These are phyloP conservation scores for Colletotrichum destructivum DNA, from an alignment of 2,329 filamentous ascomycete genomes.

Conservation along the genomic window DNA sequence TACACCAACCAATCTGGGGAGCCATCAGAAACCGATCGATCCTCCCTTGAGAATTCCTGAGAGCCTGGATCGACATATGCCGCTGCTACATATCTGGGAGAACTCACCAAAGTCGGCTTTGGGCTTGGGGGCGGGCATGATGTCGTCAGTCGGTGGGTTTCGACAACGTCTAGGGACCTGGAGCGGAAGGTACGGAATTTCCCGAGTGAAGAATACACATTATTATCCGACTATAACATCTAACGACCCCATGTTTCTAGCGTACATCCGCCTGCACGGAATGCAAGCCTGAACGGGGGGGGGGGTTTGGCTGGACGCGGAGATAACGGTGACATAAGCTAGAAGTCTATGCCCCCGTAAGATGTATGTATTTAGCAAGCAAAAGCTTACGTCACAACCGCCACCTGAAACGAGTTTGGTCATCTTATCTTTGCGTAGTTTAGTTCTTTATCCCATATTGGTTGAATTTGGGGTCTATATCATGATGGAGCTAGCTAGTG, in stretches of 20 bases:
- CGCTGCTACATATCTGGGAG: neutral
- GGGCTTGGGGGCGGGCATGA: neutral
- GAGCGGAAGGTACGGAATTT: neutral
- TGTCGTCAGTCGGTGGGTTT: neutral
- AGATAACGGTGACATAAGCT: neutral
- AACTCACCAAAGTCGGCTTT: neutral
- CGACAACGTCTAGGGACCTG: neutral
- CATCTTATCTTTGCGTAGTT: neutral
- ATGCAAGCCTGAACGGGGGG: too few relatives aligned
- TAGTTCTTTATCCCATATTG: neutral
- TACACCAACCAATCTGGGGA: neutral
- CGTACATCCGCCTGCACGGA: too few relatives aligned
- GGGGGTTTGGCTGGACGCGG: too few relatives aligned
- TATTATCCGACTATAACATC: neutral
- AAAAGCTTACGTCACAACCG: neutral
- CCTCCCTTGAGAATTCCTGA: neutral
- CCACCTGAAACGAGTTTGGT: neutral
- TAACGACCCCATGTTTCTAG: neutral
- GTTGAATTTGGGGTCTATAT: neutral
- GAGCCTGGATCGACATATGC: neutral
- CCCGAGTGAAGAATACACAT: neutral
- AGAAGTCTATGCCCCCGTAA: neutral
- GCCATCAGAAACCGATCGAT: too few relatives aligned
- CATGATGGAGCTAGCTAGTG: neutral
- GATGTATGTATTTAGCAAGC: neutral